phyloP scores from a whole-genome alignment of 306 rosid genomes.

The Cucurbita ficifolia region DNA sequence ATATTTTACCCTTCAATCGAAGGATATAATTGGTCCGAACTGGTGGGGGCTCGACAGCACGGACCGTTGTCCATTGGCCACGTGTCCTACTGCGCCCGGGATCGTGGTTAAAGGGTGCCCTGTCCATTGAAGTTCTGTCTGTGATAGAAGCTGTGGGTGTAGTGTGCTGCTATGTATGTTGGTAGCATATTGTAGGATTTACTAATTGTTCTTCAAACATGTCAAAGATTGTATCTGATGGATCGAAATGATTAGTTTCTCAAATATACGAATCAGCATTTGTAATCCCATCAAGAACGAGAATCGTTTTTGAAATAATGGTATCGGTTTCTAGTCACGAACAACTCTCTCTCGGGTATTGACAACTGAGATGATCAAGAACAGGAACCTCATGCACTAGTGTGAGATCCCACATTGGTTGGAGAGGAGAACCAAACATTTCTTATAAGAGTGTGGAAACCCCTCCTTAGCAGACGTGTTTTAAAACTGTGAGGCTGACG shows the following conservation, averaged over 20 bases:
- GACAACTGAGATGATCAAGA: conserved; percentile 20
- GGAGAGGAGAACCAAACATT: too few species aligned
- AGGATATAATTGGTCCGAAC: conserved; percentile 15
- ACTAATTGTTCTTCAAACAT: background rate
- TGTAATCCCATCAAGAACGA: conserved; percentile 31
- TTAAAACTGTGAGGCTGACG: too few species aligned
- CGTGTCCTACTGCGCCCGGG: conserved; percentile 22
- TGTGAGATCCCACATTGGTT: too few species aligned
- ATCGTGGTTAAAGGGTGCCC: conserved; percentile 35
- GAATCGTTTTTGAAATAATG: conserved; percentile 32
- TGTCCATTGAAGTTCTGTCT: conserved; percentile 14
- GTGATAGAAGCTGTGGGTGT: background rate
- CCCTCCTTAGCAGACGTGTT: too few species aligned
- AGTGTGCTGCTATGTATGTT: background rate
- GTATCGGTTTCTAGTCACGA: conserved; percentile 30
- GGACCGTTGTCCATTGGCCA: conserved; percentile 35
- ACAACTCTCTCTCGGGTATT: conserved; percentile 27
- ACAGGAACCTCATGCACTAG: too few species aligned
- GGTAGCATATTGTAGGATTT: background rate
- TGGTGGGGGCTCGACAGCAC: conserved; percentile 49
- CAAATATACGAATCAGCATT: background rate
- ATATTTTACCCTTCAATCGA: conserved; percentile 38
- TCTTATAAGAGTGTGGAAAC: too few species aligned
- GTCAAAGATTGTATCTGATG: background rate
- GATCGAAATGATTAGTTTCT: background rate